phyloP scores from a whole-genome alignment of 1,139 yeast genomes.

The Pneumocystis wakefieldiae region DNA sequence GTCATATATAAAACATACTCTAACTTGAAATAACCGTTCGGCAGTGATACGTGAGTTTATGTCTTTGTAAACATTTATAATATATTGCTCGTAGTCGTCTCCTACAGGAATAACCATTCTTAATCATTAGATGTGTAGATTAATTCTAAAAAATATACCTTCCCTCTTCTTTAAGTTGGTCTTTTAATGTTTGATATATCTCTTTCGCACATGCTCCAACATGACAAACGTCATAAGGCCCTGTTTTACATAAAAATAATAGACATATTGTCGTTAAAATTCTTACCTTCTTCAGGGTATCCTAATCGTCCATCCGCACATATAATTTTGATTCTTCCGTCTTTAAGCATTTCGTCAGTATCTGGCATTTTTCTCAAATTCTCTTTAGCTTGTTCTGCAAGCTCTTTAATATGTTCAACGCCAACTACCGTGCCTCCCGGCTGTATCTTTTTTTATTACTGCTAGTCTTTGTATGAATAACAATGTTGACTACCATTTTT shows the following conservation, averaged over 20 bases:
- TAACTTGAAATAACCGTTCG: neutral
- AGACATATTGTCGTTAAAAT: neutral
- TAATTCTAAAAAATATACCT: neutral
- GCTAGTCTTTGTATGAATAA: neutral
- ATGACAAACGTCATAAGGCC: constrained; percentile 14
- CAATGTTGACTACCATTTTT: constrained; percentile 9
- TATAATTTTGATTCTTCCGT: constrained; percentile 4
- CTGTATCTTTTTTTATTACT: neutral
- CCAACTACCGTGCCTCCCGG: constrained; percentile 12
- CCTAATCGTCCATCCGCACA: constrained; percentile 7
- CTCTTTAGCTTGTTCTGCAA: constrained; percentile 1
- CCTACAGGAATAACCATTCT: too few species aligned
- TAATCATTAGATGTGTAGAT: too few species aligned
- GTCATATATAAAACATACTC: neutral
- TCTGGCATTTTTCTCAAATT: constrained; percentile 7
- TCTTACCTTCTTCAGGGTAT: constrained; percentile 2
- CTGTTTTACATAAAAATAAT: constrained; percentile 3
- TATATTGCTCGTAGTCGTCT: too few species aligned
- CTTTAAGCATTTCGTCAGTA: constrained; percentile 3
- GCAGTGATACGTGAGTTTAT: neutral
- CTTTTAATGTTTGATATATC: constrained; percentile 9
- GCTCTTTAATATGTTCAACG: constrained; percentile 13
- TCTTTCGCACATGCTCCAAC: constrained; percentile 12
- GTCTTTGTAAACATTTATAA: too few species aligned
- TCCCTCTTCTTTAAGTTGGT: constrained; percentile 12